Conservation (phyloP, 2,329 filamentous ascomycete species). For the Pseudogymnoascus sp. region DNA sequence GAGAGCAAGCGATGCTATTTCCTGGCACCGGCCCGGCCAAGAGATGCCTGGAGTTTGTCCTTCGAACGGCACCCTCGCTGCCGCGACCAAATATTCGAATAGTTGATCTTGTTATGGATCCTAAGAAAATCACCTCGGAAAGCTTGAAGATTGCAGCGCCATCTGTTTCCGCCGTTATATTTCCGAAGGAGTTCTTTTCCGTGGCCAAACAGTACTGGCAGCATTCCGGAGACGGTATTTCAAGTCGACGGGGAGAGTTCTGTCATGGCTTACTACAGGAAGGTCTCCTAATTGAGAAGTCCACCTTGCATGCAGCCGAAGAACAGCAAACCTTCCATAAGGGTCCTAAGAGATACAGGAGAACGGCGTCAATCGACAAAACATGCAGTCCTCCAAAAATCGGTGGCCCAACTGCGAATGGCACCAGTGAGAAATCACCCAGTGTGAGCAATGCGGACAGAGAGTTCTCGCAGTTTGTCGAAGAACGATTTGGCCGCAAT, state of each 20-base stretch:
- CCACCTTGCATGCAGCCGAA: constrained; percentile 20
- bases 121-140: constrained; percentile 41
- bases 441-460: constrained; percentile 26
- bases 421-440: not conserved
- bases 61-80: constrained; percentile 45
- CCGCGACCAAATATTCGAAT: constrained; percentile 41
- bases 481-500: constrained; percentile 90
- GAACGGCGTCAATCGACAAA: constrained; percentile 43
- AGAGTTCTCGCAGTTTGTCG: constrained; percentile 75
- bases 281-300: constrained; percentile 49
- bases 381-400: constrained; percentile 17
- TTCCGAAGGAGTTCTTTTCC: constrained; percentile 55
- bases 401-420: constrained; percentile 14
- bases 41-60: constrained; percentile 68
- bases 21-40: constrained; percentile 61
- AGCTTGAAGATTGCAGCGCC: constrained; percentile 48
- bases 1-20: constrained; percentile 72
- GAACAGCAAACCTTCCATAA: constrained; percentile 35
- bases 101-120: constrained; percentile 56
- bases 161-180: constrained; percentile 62
- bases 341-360: constrained; percentile 75
- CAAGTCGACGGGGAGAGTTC: constrained; percentile 85
- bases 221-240: constrained; percentile 86
- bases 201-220: constrained; percentile 96
- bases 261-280: constrained; percentile 68